Base-by-base conservation (phyloP, 2,329 filamentous ascomycete genomes). In the Cucurbitaria berberidis region DNA sequence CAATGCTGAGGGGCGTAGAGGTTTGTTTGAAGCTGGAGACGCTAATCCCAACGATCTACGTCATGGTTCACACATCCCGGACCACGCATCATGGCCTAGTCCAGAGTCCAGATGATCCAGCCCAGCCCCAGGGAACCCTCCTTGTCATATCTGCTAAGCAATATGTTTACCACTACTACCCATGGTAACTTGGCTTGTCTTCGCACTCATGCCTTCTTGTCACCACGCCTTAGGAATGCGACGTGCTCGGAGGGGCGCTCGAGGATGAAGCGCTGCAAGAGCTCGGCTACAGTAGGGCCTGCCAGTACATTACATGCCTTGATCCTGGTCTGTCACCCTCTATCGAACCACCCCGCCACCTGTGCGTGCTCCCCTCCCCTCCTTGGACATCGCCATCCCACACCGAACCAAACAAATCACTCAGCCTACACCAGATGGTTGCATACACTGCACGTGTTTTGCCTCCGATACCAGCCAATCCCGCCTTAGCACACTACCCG, bases 31-130 rank as follows among this genome's bases (percentile, higher is more conserved):
- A 57, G 58, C 46, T 53, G 34, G 24, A 19, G 21, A 49, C 58
- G 60, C 60, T 63, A 63, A 57, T 43, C 52, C 8, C 34, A 27
- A 36, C 26, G 58, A 63, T 63, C 58, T 53, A 61, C 60, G 60
- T 63, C 58, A 63, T 63, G 41, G 47, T 54, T 39, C 19, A 7
- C 10, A 8, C 32, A 34, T 45, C 43, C 47, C 55, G 43, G 57
- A 53, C 45, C 34, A 41, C 53, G 48, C 50, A 59, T 59, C 55
- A 53, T 38, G 40, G 47, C 35, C 49, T 40, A 56, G 48, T 46
- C 44, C 34, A 36, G 19, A 36, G 26, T n/a, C 22, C 21, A n/a
- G n/a, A n/a, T n/a, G n/a, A n/a, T n/a, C n/a, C 32, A 34, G 44
- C 30, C 44, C 55, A 32, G 49, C 32, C 52, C 46, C 45, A 45